A percentile compares a stretch with the other conserved stretches of the same genome.
phyloP scores from a whole-genome alignment of 2,329 filamentous ascomycete species.

The Pseudogymnoascus sp. region DNA sequence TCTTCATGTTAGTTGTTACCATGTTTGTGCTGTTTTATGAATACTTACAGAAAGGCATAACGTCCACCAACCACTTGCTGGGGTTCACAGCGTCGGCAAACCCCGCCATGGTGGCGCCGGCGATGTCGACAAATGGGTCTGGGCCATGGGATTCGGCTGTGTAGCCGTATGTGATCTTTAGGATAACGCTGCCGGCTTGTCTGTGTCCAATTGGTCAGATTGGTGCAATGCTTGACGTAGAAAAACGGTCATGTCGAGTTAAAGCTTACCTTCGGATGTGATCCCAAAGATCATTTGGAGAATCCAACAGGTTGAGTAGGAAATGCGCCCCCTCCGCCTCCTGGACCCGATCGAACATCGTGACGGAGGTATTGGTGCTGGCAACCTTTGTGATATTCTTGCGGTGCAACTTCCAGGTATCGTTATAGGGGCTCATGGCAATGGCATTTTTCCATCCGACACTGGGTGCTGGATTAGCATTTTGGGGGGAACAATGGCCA shows the following conservation, averaged over 20 bases:
- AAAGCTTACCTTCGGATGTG: slow-evolving; percentile 37
- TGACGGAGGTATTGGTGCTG: slow-evolving; percentile 34
- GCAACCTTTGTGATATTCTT: slow-evolving; percentile 40
- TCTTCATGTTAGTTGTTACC: slow-evolving; percentile 8
- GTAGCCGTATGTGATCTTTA: slow-evolving; percentile 43
- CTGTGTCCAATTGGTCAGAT: slow-evolving; percentile 20
- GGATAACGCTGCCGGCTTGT: slow-evolving; percentile 34
- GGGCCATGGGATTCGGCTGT: slow-evolving; percentile 31
- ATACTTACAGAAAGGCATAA: slow-evolving; percentile 35
- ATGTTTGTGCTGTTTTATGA: background rate
- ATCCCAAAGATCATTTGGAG: slow-evolving; percentile 31
- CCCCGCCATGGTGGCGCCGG: slow-evolving; percentile 32
- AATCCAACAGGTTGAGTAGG: slow-evolving; percentile 35
- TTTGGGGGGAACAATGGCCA: background rate
- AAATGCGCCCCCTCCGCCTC: slow-evolving; percentile 39
- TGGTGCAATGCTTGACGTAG: background rate
- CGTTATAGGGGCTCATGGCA: slow-evolving; percentile 31
- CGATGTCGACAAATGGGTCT: slow-evolving; percentile 39
- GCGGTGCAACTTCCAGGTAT: slow-evolving; percentile 35
- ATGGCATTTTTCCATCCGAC: slow-evolving; percentile 35
- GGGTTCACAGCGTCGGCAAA: slow-evolving; percentile 36
- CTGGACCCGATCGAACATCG: slow-evolving; percentile 36
- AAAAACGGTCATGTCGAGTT: background rate
- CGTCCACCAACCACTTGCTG: slow-evolving; percentile 39
- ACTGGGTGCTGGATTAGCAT: slow-evolving; percentile 18